phyloP scores from a whole-genome alignment of 2,329 filamentous ascomycete genomes.

The Mariannaea sp. region DNA sequence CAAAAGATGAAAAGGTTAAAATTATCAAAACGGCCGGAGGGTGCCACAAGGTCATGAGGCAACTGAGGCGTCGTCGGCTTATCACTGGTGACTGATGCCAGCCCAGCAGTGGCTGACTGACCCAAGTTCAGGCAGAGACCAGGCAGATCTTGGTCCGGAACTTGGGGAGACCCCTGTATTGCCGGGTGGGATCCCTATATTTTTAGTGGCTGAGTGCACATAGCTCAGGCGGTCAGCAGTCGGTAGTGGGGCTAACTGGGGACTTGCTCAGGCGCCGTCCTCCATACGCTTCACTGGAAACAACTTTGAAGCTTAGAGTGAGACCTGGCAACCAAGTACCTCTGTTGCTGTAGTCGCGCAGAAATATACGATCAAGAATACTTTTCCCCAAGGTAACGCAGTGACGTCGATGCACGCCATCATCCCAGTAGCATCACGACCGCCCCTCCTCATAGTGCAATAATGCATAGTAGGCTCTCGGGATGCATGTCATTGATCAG shows the following conservation, averaged over 20 bases:
- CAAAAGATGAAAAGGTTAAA: slow-evolving; percentile 25
- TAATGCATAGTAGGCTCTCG: background rate
- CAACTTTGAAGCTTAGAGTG: background rate
- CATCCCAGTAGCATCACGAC: background rate
- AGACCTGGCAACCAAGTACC: slow-evolving; percentile 5
- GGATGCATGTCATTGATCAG: background rate
- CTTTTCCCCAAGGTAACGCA: background rate
- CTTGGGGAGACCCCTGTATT: slow-evolving; percentile 26
- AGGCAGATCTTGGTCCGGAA: slow-evolving; percentile 22
- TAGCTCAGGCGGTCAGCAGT: slow-evolving; percentile 31
- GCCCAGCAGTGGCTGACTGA: slow-evolving; percentile 38
- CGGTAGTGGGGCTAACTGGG: slow-evolving; percentile 6
- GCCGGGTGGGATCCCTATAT: slow-evolving; percentile 9
- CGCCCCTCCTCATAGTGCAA: background rate
- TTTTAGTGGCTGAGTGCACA: slow-evolving; percentile 20
- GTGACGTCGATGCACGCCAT: slow-evolving; percentile 20
- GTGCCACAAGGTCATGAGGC: slow-evolving; percentile 36
- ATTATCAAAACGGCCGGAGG: slow-evolving; percentile 18
- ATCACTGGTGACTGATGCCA: slow-evolving; percentile 31
- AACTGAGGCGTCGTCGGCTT: slow-evolving; percentile 30
- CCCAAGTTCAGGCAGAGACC: slow-evolving; percentile 31
- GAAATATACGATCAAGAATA: background rate
- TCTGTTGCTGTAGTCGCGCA: background rate
- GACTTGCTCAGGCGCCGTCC: slow-evolving; percentile 25
- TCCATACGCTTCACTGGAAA: slow-evolving; percentile 19